Conservation (phyloP, 2,329 filamentous ascomycete genomes). For the Microdochium paspali region DNA sequence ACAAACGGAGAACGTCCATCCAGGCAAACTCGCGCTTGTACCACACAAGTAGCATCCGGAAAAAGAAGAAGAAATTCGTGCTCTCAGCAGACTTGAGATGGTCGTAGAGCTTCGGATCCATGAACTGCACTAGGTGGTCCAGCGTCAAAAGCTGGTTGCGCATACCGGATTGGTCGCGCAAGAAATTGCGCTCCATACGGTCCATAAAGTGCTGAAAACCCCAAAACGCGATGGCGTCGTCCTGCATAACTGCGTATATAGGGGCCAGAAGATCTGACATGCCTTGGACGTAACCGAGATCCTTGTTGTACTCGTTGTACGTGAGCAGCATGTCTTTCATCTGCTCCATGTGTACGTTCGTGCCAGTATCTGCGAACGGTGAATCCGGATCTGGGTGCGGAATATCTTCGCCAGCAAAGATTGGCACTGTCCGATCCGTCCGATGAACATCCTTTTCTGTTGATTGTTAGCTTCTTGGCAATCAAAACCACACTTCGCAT, state of each 20-base stretch:
- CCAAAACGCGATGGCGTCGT: constrained; percentile 96
- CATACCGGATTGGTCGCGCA: constrained; percentile 95
- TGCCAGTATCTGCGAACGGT: constrained; percentile 84
- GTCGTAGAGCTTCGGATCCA: constrained; percentile 89
- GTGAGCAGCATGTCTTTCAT: constrained; percentile 99
- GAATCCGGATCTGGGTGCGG: constrained; percentile 94
- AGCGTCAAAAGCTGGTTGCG: constrained; percentile 80
- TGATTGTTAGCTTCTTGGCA: constrained; percentile 6
- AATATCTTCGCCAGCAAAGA: constrained; percentile 93
- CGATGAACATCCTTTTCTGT: constrained; percentile 97
- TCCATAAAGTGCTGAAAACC: constrained; percentile 94
- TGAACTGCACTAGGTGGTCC: constrained; percentile 90
- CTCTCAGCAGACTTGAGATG: constrained; percentile 86
- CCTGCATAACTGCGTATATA: constrained; percentile 94
- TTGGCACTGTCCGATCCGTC: constrained; percentile 88
- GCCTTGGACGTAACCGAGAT: constrained; percentile 93
- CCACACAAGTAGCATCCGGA: constrained; percentile 97
- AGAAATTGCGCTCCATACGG: constrained; percentile 93
- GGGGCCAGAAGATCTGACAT: constrained; percentile 97
- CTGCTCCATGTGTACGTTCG: constrained; percentile 95
- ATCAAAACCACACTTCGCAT: not conserved
- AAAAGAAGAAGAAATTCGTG: constrained; percentile 99
- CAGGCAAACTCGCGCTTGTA: constrained; percentile 96
- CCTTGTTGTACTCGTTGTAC: constrained; percentile 96
- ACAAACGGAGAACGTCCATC: constrained; percentile 75